Percentiles rank a stretch among this genome's conserved stretches.
Evolutionary conservation across 2,329 filamentous ascomycete species (phyloP).

Genomic region (Colletotrichum theobromicola): DNA sequence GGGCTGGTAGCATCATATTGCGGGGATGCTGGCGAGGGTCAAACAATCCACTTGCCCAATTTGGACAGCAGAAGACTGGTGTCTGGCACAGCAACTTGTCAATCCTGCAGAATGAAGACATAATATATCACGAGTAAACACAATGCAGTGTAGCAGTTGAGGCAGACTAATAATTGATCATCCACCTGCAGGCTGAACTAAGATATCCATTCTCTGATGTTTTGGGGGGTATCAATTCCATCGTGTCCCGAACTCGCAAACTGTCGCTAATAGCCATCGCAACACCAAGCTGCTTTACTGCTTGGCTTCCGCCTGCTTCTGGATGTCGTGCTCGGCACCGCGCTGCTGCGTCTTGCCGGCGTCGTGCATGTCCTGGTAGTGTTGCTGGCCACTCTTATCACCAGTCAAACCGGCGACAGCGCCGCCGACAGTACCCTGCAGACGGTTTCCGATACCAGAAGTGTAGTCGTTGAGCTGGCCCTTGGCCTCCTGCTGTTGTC

Average conservation of each 20-base stretch:
- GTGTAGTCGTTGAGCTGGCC: slow-evolving; percentile 81
- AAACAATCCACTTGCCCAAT: not conserved
- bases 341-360: slow-evolving; percentile 84
- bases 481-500: slow-evolving; percentile 81
- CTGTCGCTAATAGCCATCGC: not conserved
- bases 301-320: slow-evolving; percentile 69
- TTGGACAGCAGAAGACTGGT: not conserved
- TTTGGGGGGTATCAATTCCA: slow-evolving; percentile 19
- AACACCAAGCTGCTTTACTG: not conserved
- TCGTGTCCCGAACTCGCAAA: not conserved
- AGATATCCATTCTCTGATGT: not conserved
- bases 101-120: not conserved
- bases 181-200: not conserved
- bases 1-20: not conserved
- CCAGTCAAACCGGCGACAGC: slow-evolving; percentile 77
- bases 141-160: not conserved
- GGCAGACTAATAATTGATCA: not conserved
- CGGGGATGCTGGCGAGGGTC: not conserved
- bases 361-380: slow-evolving; percentile 75
- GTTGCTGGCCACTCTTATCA: slow-evolving; percentile 67
- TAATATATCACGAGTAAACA: not conserved
- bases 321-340: slow-evolving; percentile 80
- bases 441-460: slow-evolving; percentile 69
- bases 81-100: not conserved
- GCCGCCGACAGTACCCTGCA: slow-evolving; percentile 73